Conservation (phyloP, 2,329 filamentous ascomycete species). For the Phialophora macrospora region DNA sequence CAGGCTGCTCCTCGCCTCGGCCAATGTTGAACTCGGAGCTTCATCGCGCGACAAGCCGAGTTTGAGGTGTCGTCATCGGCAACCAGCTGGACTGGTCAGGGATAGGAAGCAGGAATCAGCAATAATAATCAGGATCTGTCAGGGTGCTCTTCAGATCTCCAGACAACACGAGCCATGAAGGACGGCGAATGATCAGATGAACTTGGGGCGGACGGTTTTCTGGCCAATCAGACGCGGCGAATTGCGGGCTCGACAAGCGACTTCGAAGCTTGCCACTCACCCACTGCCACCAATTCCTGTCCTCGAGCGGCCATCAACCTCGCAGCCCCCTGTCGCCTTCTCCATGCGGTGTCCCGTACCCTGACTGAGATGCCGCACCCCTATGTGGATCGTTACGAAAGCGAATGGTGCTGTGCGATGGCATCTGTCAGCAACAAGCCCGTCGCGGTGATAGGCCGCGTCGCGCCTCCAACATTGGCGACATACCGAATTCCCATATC, state of each 20-base stretch:
- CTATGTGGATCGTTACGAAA: neutral
- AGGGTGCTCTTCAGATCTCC: neutral
- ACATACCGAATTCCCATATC: neutral
- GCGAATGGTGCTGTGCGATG: neutral
- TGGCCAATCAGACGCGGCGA: neutral
- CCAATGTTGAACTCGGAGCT: neutral
- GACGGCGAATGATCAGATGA: neutral
- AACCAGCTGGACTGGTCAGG: neutral
- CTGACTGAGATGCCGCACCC: constrained; percentile 14
- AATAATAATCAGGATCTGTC: neutral
- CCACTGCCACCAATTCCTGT: too few species aligned
- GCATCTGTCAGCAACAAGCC: neutral
- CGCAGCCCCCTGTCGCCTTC: constrained; percentile 10
- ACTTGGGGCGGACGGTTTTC: neutral
- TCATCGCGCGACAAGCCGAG: neutral
- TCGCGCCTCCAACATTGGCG: neutral
- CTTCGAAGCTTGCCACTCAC: too few species aligned
- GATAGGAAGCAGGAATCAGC: neutral
- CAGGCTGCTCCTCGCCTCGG: neutral
- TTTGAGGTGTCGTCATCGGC: neutral
- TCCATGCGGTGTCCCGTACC: neutral
- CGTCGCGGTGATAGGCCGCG: constrained; percentile 7
- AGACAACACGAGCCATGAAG: neutral
- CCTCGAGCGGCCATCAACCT: neutral
- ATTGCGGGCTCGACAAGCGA: neutral